phyloP scores from a whole-genome alignment of 768 basidiomycete species.

The Mycena rebaudengoi region DNA sequence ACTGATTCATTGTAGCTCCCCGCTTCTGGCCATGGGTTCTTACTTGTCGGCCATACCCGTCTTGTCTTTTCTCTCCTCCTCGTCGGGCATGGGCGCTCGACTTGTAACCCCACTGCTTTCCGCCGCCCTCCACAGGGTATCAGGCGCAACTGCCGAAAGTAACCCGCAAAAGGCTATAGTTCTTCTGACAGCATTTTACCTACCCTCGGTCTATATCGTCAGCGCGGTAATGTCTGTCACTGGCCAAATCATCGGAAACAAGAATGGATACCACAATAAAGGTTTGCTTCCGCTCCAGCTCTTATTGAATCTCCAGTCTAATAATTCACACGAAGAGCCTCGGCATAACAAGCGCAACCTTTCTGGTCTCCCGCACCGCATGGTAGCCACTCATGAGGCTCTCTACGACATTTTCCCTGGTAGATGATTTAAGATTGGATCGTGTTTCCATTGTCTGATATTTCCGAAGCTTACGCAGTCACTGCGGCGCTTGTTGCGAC shows the following conservation, averaged over 20 bases:
- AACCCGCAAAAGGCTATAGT: conserved; percentile 1
- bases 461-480: conserved; percentile 2
- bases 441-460: too few relatives aligned
- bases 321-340: neutral
- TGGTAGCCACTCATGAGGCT: conserved; percentile 18
- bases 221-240: conserved; percentile 4
- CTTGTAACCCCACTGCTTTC: neutral
- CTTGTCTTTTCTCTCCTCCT: neutral
- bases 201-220: neutral
- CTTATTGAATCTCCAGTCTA: too few relatives aligned
- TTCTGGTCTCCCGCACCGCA: conserved; percentile 2
- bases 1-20: neutral
- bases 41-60: neutral
- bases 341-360: conserved; percentile 8
- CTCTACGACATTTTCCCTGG: conserved; percentile 18
- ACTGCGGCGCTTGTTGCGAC: conserved; percentile 1
- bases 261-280: conserved; percentile 5
- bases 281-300: neutral
- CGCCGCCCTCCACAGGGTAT: neutral
- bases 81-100: neutral
- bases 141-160: neutral
- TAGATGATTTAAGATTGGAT: too few relatives aligned
- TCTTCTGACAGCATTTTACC: neutral
- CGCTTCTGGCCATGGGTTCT: neutral
- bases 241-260: conserved; percentile 7